A percentile compares a stretch with the other conserved stretches of the same genome.
These are phyloP conservation scores for Coniferiporia weirii DNA, from an alignment of 1,284 basidiomycete species.

Conservation along the genomic window DNA sequence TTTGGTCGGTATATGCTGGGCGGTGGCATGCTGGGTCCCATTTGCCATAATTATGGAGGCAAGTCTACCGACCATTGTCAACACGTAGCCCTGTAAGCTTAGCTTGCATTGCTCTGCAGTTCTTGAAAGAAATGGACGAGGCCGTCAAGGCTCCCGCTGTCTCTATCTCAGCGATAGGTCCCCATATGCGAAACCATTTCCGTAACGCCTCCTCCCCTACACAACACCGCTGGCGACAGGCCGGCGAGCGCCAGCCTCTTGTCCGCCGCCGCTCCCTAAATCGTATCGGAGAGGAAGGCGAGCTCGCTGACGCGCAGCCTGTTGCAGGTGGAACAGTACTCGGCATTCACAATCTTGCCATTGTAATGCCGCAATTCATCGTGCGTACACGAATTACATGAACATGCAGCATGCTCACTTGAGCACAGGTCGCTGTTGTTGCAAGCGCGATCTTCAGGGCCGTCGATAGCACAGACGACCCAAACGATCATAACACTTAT, in stretches of 20 bases:
- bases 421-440: conserved; percentile 74
- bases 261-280: conserved; percentile 64
- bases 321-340: conserved; percentile 91
- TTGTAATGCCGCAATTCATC: conserved; percentile 89
- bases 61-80: conserved; percentile 22
- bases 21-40: conserved; percentile 90
- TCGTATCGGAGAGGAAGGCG: conserved; percentile 42
- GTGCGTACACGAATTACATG: conserved; percentile 42
- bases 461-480: conserved; percentile 53
- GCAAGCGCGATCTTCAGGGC: conserved; percentile 84
- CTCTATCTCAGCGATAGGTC: conserved; percentile 8
- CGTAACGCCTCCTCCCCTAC: conserved; percentile 43
- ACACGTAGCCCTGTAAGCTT: conserved; percentile 5
- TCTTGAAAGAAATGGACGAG: conserved; percentile 75
- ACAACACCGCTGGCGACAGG: conserved; percentile 22
- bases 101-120: conserved; percentile 36
- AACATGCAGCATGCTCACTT: background rate
- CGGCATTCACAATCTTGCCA: conserved; percentile 93
- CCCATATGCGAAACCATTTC: conserved; percentile 28
- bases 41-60: conserved; percentile 94
- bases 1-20: conserved; percentile 89
- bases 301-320: conserved; percentile 43
- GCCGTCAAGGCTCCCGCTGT: conserved; percentile 19
- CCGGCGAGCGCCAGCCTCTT: conserved; percentile 56
- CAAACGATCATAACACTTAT: conserved; percentile 51